Percentiles rank a stretch among this genome's conserved stretches.
phyloP scores from a whole-genome alignment of 306 rosid species.

The Glycine tomentella region DNA sequence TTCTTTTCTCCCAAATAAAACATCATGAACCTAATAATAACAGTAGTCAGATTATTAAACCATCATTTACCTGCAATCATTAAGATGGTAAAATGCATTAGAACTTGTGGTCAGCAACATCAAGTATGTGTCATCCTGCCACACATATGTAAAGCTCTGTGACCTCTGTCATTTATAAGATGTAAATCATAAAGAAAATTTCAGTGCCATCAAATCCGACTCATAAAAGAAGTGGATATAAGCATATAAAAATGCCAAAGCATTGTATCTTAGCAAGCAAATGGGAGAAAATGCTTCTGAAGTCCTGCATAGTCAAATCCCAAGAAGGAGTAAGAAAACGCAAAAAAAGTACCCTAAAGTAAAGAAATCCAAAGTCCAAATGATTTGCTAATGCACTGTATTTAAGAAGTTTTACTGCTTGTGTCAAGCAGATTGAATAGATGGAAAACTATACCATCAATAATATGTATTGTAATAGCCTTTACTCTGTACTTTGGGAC shows the following conservation, averaged over 20 bases:
- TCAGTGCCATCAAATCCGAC: too few relatives aligned
- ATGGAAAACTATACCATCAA: slow-evolving; percentile 17
- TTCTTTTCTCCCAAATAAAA: too few relatives aligned
- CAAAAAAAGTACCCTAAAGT: not conserved
- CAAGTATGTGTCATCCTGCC: too few relatives aligned
- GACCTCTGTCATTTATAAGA: slow-evolving; percentile 36
- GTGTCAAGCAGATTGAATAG: too few relatives aligned
- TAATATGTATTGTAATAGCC: too few relatives aligned
- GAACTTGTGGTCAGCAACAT: too few relatives aligned
- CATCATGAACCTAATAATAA: too few relatives aligned
- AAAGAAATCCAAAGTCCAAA: slow-evolving; percentile 16
- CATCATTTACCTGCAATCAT: too few relatives aligned
- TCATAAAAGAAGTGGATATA: slow-evolving; percentile 89
- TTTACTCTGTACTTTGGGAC: too few relatives aligned
- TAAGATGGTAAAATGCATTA: too few relatives aligned
- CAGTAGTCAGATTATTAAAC: too few relatives aligned
- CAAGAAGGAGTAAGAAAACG: slow-evolving; percentile 25
- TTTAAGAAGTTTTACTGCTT: slow-evolving; percentile 29
- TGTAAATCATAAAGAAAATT: slow-evolving; percentile 32
- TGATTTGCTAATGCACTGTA: not conserved
- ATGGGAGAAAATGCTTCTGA: slow-evolving; percentile 94
- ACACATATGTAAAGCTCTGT: slow-evolving; percentile 28
- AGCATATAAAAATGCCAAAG: slow-evolving; percentile 93
- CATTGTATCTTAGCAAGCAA: slow-evolving; percentile 95
- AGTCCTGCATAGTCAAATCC: slow-evolving; percentile 74